A percentile compares a stretch with the other conserved stretches of the same genome.
phyloP scores from a whole-genome alignment of 768 basidiomycete genomes.

The Russula brevipes region DNA sequence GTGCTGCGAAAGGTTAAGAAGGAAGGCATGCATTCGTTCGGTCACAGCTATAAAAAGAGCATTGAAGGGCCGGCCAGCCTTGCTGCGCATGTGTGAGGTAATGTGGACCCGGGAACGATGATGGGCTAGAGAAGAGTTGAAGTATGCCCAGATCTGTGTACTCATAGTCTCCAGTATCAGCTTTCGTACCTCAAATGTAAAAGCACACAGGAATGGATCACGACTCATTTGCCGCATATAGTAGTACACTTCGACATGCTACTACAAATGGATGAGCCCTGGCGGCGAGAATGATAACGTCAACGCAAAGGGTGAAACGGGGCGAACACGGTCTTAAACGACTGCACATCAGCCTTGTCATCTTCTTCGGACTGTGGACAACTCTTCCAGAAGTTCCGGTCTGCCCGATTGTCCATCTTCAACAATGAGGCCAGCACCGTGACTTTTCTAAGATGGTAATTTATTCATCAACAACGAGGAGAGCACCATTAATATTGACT shows the following conservation, averaged over 20 bases:
- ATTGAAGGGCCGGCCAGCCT: conserved; percentile 32
- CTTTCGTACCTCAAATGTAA: neutral
- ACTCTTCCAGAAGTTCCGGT: conserved; percentile 65
- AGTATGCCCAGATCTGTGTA: neutral
- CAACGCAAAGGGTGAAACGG: conserved; percentile 55
- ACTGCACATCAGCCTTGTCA: conserved; percentile 75
- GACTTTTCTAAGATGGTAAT: conserved; percentile 51
- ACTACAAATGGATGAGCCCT: neutral
- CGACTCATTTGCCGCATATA: too few relatives aligned
- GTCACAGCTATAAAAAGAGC: conserved; percentile 66
- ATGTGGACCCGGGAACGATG: neutral
- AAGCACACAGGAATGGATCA: neutral
- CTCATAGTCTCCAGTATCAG: too few relatives aligned
- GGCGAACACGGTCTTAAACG: conserved; percentile 81
- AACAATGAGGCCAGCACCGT: conserved; percentile 63
- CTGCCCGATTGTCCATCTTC: conserved; percentile 68
- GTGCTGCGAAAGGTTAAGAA: conserved; percentile 67
- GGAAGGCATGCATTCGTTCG: conserved; percentile 56
- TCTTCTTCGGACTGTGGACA: conserved; percentile 80
- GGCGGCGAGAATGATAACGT: neutral
- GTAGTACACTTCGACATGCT: too few relatives aligned
- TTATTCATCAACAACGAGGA: neutral
- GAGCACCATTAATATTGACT: neutral
- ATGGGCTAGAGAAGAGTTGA: neutral
- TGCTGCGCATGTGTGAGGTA: neutral